These are phyloP conservation scores for Gracilaria vermiculophylla DNA, from an alignment of 23 red algal species.

Conservation along the genomic window DNA sequence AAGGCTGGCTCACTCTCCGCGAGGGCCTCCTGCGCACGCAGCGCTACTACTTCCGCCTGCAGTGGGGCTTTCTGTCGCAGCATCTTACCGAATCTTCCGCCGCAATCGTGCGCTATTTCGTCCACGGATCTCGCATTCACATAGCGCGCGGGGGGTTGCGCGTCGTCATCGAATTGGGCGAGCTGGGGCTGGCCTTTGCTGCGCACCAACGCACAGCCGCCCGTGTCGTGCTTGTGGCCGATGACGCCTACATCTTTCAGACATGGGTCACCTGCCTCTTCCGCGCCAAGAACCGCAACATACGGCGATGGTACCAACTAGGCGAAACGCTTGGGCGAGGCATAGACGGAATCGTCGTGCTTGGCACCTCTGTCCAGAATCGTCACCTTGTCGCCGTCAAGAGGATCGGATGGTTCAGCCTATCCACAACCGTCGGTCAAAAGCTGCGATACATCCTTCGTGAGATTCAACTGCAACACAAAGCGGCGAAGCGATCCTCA, in stretches of 20 bases:
- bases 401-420: slow-evolving; percentile 13
- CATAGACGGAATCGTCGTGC: slow-evolving; percentile 12
- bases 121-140: slow-evolving; percentile 28
- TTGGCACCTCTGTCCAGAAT: not conserved
- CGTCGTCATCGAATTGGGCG: slow-evolving; percentile 20
- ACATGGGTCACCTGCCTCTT: slow-evolving; percentile 43
- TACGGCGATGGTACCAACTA: slow-evolving; percentile 29
- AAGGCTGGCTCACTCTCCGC: slow-evolving; percentile 40
- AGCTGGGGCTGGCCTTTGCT: slow-evolving; percentile 18
- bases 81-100: slow-evolving; percentile 55
- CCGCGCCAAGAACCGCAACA: slow-evolving; percentile 26
- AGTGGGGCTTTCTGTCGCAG: slow-evolving; percentile 52
- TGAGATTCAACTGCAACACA: slow-evolving; percentile 57
- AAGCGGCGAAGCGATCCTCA: slow-evolving; percentile 26
- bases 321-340: slow-evolving; percentile 18
- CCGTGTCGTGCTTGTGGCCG: not conserved
- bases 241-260: slow-evolving; percentile 7
- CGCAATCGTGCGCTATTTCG: slow-evolving; percentile 8
- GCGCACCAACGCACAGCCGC: not conserved
- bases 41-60: slow-evolving; percentile 30
- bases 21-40: slow-evolving; percentile 25
- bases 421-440: not conserved
- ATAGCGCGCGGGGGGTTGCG: not conserved
- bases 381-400: slow-evolving; percentile 32
- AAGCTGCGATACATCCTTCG: slow-evolving; percentile 4